Evolutionary conservation across 495 filamentous ascomycete genomes (phyloP), one percentile per base, ranked within the genome.

Genomic region (Annulohypoxylon moriforme): DNA sequence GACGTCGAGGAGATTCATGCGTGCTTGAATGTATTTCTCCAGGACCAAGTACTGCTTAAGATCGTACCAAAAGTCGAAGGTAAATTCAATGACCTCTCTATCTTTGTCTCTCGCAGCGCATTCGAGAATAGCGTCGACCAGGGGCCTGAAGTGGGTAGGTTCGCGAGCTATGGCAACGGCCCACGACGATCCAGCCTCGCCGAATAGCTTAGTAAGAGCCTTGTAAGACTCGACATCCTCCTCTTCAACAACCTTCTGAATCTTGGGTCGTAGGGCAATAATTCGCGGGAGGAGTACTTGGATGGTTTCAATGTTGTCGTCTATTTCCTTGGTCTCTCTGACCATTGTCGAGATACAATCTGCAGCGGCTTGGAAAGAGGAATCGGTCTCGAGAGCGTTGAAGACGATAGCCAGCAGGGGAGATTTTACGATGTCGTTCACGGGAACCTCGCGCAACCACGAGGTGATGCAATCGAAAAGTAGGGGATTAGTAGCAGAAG

Each of bases 11-110:
- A 90, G 91, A 61, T 90, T 84, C 59, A 91, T 73, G 29, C 94
- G 88, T 14, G 94, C 91, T 62, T 93, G 86, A n/a, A 89, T 90
- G 75, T 97, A 98, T 65, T 89, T 90, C 6, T 97, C 94, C 34
- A 98, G 80, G 6, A 93, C 92, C 33, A 98, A 84, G 75, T 97
- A 97, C 81, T 97, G 94, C 83, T 99, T 99, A 60, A 99, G 83
- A 78, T 99, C 96, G 79, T 96, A 98, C 96, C 96, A 99, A 82
- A 98, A 98, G 57, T 89, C 88, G 79, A 98, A 98, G 0, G 96
- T 99, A 65, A 94, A 87, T 27, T 92, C 90, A 58, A 98, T 91
- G 8, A 93, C 94, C 57, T 98, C 96, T 61, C 91, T 85, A 56
- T 98, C 94, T 77, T 89, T 89, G 78, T 99, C 96, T 69, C 89